These are phyloP conservation scores for Nakazawaea holstii DNA, from an alignment of 805 yeast species.

Conservation along the genomic window DNA sequence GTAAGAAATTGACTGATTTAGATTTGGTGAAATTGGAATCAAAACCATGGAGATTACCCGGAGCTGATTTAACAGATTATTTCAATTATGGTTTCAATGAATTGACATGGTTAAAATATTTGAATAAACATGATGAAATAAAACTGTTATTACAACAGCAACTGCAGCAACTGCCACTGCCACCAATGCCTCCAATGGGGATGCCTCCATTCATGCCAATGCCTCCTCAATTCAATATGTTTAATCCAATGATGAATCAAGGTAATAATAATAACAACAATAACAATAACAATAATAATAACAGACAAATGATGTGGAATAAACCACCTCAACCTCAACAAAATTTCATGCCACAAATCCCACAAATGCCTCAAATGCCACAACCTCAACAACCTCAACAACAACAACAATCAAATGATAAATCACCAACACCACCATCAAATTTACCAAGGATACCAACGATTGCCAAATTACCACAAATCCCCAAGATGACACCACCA, in stretches of 20 bases:
- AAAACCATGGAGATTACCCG: constrained; percentile 98
- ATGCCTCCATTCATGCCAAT: constrained; percentile 13
- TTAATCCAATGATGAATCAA: constrained; percentile 11
- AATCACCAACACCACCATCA: constrained; percentile 16
- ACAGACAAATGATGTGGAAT: constrained; percentile 5
- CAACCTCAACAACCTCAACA: constrained; percentile 1
- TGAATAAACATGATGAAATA: constrained; percentile 78
- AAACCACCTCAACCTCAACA: not conserved
- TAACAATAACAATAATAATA: not conserved
- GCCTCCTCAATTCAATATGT: constrained; percentile 12
- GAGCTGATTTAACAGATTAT: constrained; percentile 90
- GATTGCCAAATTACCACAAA: constrained; percentile 16
- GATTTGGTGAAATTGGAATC: constrained; percentile 79
- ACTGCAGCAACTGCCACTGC: constrained; percentile 14
- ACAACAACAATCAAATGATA: constrained; percentile 5
- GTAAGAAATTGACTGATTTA: constrained; percentile 76
- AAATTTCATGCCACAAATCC: constrained; percentile 11
- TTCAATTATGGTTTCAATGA: constrained; percentile 97
- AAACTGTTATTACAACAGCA: constrained; percentile 36
- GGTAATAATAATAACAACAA: constrained; percentile 4
- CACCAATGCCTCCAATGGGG: constrained; percentile 11
- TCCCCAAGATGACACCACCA: constrained; percentile 14
- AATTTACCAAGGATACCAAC: constrained; percentile 22
- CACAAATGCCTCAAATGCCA: not conserved
- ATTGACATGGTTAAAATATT: constrained; percentile 90